Evolutionary conservation across 257 asterid genomes (phyloP), one percentile per base, ranked within the genome.

Genomic region (Osmanthus fragrans): DNA sequence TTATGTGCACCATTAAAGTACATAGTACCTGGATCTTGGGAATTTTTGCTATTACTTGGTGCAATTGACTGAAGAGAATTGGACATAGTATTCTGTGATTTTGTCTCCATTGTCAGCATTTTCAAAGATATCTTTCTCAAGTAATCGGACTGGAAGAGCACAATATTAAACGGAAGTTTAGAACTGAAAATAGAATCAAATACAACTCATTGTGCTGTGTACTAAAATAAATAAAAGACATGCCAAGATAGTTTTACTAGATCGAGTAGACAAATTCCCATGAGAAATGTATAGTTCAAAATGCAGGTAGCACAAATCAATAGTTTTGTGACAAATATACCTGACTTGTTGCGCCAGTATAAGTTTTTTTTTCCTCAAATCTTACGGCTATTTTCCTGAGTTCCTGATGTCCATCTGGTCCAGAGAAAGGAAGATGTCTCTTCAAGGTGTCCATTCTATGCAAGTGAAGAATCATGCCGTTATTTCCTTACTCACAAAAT

Each of bases 391-490:
- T 93, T 81, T 95, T 90, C 82, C 90, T 90, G 19, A 95, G 96
- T 85, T 91, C 97, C 81, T 85, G 91, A 47, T 89, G 81, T 72
- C 94, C 96, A 72, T 90, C 98, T 82, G 81, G 91, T 68, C 94
- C 97, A 82, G 96, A 87, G 83, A 85, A 86, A 79, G 98, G 98
- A 80, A 92, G 96, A 83, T 95, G 96, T 82, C 93, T 85, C 92
- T 92, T 91, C 90, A 95, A 85, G 54, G 92, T 89, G 36, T 95
- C 97, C 95, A 93, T 84, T 90, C 99, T 95, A 80, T 80, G 76
- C 80, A 79, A 72, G 73, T n/a, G 67, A 80, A 71, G 73, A 5
- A 19, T 71, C 68, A 27, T 30, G 56, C 40, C 67, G 73, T 80
- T 70, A 80, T 70, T 65, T 76, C 10, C 8, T 69, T 11, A 71